These are phyloP conservation scores for Cercophora scortea DNA, from an alignment of 495 filamentous ascomycete genomes.

Conservation along the genomic window DNA sequence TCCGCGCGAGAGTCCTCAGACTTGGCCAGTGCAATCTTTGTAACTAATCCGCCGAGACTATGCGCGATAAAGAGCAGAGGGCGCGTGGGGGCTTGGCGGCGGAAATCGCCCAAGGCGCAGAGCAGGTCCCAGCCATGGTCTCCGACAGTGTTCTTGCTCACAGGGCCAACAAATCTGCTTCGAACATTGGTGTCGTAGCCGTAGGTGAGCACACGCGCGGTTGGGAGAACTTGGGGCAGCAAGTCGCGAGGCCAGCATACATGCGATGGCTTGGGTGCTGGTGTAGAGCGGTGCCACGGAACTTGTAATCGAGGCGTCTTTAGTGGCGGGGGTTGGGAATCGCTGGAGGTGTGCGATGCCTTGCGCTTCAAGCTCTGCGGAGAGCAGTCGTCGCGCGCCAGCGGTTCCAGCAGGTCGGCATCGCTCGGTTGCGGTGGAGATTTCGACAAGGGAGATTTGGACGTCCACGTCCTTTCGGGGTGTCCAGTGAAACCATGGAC, in stretches of 20 bases:
- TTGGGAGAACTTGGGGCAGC: not conserved
- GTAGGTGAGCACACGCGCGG: not conserved
- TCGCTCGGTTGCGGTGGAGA: not conserved
- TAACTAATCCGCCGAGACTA: not conserved
- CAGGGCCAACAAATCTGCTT: not conserved
- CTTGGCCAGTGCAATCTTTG: not conserved
- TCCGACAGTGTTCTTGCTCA: not conserved
- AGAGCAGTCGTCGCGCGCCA: not conserved
- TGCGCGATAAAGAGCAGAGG: conserved; percentile 1
- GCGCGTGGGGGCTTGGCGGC: not conserved
- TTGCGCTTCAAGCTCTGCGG: not conserved
- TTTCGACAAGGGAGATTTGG: not conserved
- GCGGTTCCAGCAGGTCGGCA: not conserved
- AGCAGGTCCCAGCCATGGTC: conserved; percentile 1
- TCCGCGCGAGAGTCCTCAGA: not conserved
- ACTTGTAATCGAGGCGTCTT: not conserved
- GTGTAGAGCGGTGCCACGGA: not conserved
- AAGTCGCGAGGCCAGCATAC: not conserved
- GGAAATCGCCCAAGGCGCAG: not conserved
- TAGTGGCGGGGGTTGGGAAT: not conserved
- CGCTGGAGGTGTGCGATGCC: not conserved
- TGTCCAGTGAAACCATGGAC: conserved; percentile 5
- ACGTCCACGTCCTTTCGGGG: conserved; percentile 3
- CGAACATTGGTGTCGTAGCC: conserved; percentile 3
- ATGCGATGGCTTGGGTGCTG: not conserved